A percentile compares a stretch with the other conserved stretches of the same genome.
phyloP scores from a whole-genome alignment of 192 early-diverging fungal species.

The Gryganskiella cystojenkinii region DNA sequence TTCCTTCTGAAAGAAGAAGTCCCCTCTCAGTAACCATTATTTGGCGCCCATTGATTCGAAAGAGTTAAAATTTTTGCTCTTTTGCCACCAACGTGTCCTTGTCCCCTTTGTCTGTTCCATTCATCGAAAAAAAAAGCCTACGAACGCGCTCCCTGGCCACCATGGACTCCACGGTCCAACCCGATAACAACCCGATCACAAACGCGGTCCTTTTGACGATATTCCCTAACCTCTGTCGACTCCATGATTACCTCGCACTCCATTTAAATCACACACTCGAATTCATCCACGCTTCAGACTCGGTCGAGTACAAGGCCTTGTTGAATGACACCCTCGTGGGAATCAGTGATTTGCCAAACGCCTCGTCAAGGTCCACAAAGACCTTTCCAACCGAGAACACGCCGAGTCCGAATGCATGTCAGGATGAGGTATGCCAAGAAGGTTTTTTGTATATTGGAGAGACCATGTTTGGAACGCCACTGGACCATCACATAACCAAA shows the following conservation, averaged over 20 bases:
- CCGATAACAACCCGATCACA: slow-evolving; percentile 9
- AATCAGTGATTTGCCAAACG: neutral
- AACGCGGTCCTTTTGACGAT: slow-evolving; percentile 37
- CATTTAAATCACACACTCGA: neutral
- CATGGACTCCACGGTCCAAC: slow-evolving; percentile 1
- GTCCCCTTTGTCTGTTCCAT: too few relatives aligned
- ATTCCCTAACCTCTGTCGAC: slow-evolving; percentile 17
- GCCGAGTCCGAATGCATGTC: neutral
- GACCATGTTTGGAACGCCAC: neutral
- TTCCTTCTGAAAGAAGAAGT: too few relatives aligned
- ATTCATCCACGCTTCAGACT: slow-evolving; percentile 5
- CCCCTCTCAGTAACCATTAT: too few relatives aligned
- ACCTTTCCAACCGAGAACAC: slow-evolving; percentile 10
- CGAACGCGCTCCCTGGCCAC: too few relatives aligned
- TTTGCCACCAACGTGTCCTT: too few relatives aligned
- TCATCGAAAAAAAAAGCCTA: too few relatives aligned
- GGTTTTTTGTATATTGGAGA: neutral
- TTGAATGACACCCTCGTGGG: slow-evolving; percentile 26
- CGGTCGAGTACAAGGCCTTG: slow-evolving; percentile 15
- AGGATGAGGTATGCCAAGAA: slow-evolving; percentile 17
- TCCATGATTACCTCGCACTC: slow-evolving; percentile 14
- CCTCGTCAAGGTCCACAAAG: neutral
- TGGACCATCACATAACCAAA: neutral
- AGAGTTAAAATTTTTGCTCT: too few relatives aligned
- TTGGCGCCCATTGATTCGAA: too few relatives aligned